Conservation (phyloP, 106 monocot species). For the Cymbidium sinense region DNA sequence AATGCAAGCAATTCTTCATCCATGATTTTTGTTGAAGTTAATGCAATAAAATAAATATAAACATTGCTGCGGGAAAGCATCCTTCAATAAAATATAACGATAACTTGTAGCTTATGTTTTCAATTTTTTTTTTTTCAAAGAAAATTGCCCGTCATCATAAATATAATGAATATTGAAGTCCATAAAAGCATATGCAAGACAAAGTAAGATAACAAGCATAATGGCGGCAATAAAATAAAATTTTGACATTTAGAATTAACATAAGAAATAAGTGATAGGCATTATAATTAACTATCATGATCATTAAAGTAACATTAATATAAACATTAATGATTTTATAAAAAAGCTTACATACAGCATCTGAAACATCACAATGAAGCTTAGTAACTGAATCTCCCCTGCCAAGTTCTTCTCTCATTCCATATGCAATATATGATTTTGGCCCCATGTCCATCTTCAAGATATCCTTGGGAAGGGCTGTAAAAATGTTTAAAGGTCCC, state of each 20-base stretch:
- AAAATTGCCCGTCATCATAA: too few species aligned
- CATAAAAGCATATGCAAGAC: too few species aligned
- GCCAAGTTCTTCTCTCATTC: constrained; percentile 61
- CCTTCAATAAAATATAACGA: too few species aligned
- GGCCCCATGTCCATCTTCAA: constrained; percentile 70
- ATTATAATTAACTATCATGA: too few species aligned
- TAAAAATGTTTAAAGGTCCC: constrained; percentile 55
- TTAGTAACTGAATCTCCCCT: constrained; percentile 83
- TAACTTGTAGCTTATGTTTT: too few species aligned
- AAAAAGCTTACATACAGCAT: constrained; percentile 41
- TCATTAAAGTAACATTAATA: not conserved
- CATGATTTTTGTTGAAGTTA: too few species aligned
- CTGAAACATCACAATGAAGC: constrained; percentile 75
- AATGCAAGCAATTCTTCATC: too few species aligned
- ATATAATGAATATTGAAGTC: too few species aligned
- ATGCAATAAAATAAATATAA: too few species aligned
- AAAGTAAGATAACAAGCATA: not conserved
- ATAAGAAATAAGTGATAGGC: not conserved
- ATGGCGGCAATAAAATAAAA: not conserved
- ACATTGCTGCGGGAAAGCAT: too few species aligned
- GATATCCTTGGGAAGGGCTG: constrained; percentile 30
- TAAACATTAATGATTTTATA: not conserved
- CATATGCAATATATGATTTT: constrained; percentile 80
- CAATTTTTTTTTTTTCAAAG: too few species aligned
- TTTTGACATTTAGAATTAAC: not conserved